Evolutionary conservation across 345 rosid species (phyloP).

Genomic region (Citrus unshiu): DNA sequence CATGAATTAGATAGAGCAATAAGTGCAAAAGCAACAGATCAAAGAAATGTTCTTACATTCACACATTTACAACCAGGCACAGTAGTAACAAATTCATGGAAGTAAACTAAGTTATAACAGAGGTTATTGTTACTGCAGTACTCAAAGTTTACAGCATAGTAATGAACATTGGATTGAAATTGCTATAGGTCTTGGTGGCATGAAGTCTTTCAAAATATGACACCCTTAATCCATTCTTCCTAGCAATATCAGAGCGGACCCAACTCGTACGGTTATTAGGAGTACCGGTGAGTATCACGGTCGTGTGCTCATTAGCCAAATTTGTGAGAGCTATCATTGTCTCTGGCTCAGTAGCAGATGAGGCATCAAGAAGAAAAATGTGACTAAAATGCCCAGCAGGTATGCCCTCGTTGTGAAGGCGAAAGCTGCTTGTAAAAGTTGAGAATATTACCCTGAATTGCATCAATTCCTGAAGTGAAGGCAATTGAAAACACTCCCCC

Average conservation of each 20-base stretch:
- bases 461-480: conserved; percentile 15
- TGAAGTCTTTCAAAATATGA: conserved; percentile 35
- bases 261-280: conserved; percentile 12
- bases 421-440: conserved; percentile 27
- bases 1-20: neutral
- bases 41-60: neutral
- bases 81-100: neutral
- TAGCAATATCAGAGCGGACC: conserved; percentile 33
- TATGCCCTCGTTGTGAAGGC: conserved; percentile 25
- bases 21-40: neutral
- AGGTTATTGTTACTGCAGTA: neutral
- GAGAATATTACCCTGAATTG: conserved; percentile 27
- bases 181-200: conserved; percentile 1
- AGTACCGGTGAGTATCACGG: conserved; percentile 26
- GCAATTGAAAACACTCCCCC: conserved; percentile 29
- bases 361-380: conserved; percentile 34
- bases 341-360: conserved; percentile 36
- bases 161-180: neutral
- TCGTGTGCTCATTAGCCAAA: conserved; percentile 22
- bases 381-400: conserved; percentile 33
- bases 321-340: conserved; percentile 33
- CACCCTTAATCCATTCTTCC: conserved; percentile 20
- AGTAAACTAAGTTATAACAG: neutral
- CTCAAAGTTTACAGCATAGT: neutral
- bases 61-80: neutral